Evolutionary conservation across 495 filamentous ascomycete species (phyloP), one percentile per base, ranked within the genome.

Genomic region (Hypoxylon subgilvum): DNA sequence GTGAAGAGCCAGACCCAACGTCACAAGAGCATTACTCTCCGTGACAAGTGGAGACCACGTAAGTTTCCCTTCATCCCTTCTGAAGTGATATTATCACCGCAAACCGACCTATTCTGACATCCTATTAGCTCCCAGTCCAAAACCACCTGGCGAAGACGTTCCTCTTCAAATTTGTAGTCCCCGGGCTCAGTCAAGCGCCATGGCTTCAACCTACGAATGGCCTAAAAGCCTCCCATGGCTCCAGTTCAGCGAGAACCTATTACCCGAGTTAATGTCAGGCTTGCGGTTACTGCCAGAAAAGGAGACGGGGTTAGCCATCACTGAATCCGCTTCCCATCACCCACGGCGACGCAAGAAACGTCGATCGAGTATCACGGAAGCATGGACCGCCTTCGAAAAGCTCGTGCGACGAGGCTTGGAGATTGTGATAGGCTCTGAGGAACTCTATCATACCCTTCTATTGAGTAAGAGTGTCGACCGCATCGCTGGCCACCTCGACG

Each of bases 341-440:
- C 16, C 14, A 13, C 35, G 10, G 13, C 18, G 35, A 5, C 25
- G 25, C 1, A 52, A 41, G 16, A 52, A 16, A 10, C 23, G 25
- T 32, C 48, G 36, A 34, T 12, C 17, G 2, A 32, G 32, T 21
- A 14, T n/a, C 0, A 14, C 48, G 4, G 10, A n/a, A 9, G 35
- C 27, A 23, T 42, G 35, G 48, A 12, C 25, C 9, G 35, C 48
- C 18, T 42, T 52, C 6, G 25, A 52, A 14, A 52, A 22, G 7
- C 48, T 52, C 4, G 17, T 40, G 10, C 35, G 48, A 23, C 18
- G 36, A 34, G 42, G 48, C 34, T 41, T 52, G 35, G 35, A 42
- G 38, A 57, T 57, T 17, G 35, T 49, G 16, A 57, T 57, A 23
- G 46, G 53, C 35, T 57, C 35, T 0, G 35, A 52, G 4, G 22